Base-by-base conservation (phyloP, 2,329 filamentous ascomycete genomes). In the Amylocarpus encephaloides region DNA sequence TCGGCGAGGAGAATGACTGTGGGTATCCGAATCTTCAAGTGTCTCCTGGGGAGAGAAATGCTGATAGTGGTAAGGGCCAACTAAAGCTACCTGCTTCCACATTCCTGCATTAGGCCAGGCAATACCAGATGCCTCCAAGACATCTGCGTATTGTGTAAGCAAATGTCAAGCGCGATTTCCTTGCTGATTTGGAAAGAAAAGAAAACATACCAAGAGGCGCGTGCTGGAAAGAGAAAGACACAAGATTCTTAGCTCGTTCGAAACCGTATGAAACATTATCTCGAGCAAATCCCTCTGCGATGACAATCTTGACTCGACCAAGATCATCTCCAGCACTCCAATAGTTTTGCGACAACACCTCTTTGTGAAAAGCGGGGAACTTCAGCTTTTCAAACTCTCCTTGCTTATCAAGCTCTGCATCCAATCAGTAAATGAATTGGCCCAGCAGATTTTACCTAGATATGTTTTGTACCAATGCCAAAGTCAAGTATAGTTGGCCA, bases 191-290 rank as follows among this genome's bases (percentile, higher is more conserved):
- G 46, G 6, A 6, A 34, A 26, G 68, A 74, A 58, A 70, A 92
- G 6, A 6, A 34, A 26, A 68, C 74, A 58, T 71, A 92, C 88
- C 77, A 48, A 86, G 69, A 1, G 89, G 88, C 32, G 86, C 89
- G 71, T 93, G 87, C 62, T 93, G 87, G 61, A 94, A 95, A 1
- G 88, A 84, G 67, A 95, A 93, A 12, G 79, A 78, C 19, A 90
- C 78, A 40, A 89, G 68, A 60, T 91, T 88, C 62, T 84, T 86
- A 54, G 86, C 71, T 36, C 81, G 73, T 59, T 88, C 82, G 56
- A 86, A 80, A 0, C 80, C 77, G 38, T 71, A 67, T 2, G 71
- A 69, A 1, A 69, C 49, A 2, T 60, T 55, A 71, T 77, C 73
- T 34, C 80, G 72, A 9, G 76, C 72, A 51, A 89, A 82, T 0